A percentile compares a stretch with the other conserved stretches of the same genome.
phyloP scores from a whole-genome alignment of 2,329 filamentous ascomycete genomes.

The Fusarium coffeatum region DNA sequence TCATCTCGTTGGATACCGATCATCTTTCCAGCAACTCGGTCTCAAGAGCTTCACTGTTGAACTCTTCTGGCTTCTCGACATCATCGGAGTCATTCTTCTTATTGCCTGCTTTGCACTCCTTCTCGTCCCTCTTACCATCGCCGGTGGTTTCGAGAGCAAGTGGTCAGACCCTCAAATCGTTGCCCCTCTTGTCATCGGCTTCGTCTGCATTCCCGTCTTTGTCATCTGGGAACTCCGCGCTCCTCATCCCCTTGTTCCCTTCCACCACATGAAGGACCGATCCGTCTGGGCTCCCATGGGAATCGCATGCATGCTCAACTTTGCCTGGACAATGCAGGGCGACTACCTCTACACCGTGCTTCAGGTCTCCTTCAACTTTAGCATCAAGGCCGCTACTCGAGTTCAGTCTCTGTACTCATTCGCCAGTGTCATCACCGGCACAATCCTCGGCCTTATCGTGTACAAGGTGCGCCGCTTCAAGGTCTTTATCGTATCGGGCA shows the following conservation, averaged over 20 bases:
- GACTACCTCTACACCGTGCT: constrained; percentile 74
- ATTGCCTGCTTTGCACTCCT: constrained; percentile 61
- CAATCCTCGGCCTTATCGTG: constrained; percentile 67
- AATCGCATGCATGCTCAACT: constrained; percentile 67
- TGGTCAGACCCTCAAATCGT: constrained; percentile 57
- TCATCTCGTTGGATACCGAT: constrained; percentile 54
- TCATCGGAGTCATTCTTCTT: constrained; percentile 58
- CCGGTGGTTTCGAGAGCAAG: constrained; percentile 54
- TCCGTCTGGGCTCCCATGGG: constrained; percentile 72
- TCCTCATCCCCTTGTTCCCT: constrained; percentile 68
- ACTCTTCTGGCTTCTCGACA: constrained; percentile 61
- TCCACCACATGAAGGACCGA: constrained; percentile 70
- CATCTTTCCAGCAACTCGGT: constrained; percentile 50
- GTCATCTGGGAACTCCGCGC: constrained; percentile 61
- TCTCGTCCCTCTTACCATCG: constrained; percentile 59
- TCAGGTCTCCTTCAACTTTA: constrained; percentile 70
- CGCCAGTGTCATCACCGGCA: constrained; percentile 67
- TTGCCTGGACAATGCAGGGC: constrained; percentile 71
- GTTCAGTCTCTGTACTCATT: constrained; percentile 70
- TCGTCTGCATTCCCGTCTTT: constrained; percentile 63
- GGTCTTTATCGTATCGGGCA: constrained; percentile 71
- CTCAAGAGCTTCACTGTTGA: constrained; percentile 50
- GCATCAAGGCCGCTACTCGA: constrained; percentile 65
- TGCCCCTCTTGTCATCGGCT: constrained; percentile 58
- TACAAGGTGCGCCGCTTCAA: constrained; percentile 70